These are phyloP conservation scores for Colletotrichum euphorbiae DNA, from an alignment of 2,329 filamentous ascomycete genomes.

Conservation along the genomic window DNA sequence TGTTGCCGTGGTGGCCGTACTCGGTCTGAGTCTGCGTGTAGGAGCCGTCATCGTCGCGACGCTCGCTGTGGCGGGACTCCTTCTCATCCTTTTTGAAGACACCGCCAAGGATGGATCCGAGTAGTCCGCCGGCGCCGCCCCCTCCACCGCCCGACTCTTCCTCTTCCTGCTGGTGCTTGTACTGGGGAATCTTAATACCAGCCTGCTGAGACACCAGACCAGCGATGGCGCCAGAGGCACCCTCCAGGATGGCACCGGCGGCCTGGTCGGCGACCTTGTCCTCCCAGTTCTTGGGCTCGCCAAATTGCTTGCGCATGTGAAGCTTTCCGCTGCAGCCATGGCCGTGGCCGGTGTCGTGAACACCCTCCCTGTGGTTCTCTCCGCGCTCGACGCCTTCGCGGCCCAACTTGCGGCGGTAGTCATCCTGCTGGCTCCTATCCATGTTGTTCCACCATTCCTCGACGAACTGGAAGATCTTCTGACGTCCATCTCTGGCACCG, in stretches of 20 bases:
- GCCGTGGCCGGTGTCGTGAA: conserved; percentile 84
- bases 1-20: conserved; percentile 67
- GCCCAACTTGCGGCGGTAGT: conserved; percentile 80
- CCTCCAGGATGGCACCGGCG: conserved; percentile 67
- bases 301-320: conserved; percentile 77
- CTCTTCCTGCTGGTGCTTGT: conserved; percentile 48
- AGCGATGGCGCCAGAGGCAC: conserved; percentile 66
- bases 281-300: conserved; percentile 61
- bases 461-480: conserved; percentile 82
- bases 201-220: conserved; percentile 59
- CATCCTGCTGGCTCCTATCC: conserved; percentile 69
- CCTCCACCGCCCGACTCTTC: conserved; percentile 67
- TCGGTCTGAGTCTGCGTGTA: conserved; percentile 72
- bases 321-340: conserved; percentile 86
- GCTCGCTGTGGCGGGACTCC: conserved; percentile 63
- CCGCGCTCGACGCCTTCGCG: conserved; percentile 81
- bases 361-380: conserved; percentile 87
- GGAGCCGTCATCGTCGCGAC: conserved; percentile 69
- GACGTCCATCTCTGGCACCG: conserved; percentile 77
- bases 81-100: conserved; percentile 67
- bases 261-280: conserved; percentile 68
- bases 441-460: conserved; percentile 85
- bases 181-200: conserved; percentile 54
- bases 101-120: conserved; percentile 76
- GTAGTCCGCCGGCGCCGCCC: conserved; percentile 73